Evolutionary conservation across 441 rosid species (phyloP).

Genomic region (Caryocar brasiliense): DNA sequence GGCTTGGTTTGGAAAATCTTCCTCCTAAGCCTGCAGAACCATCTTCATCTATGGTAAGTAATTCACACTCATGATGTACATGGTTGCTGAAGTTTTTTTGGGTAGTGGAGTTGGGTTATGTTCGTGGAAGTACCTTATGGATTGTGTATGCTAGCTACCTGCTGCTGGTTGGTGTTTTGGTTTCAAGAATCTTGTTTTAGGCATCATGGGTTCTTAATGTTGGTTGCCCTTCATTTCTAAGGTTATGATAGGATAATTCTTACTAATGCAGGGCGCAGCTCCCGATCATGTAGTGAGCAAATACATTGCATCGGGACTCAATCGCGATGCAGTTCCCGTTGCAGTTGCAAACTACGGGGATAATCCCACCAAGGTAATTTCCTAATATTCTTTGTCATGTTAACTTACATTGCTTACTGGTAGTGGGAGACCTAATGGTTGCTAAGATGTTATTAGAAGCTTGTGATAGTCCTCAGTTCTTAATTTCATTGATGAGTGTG

Average conservation of each 20-base stretch:
- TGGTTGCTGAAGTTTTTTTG: too few relatives aligned
- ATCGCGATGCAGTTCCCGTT: conserved; percentile 57
- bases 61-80: not conserved
- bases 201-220: not conserved
- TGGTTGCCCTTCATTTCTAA: not conserved
- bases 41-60: conserved; percentile 42
- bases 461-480: not conserved
- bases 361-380: conserved; percentile 63
- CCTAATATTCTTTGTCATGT: not conserved
- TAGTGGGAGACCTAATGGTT: not conserved
- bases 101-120: too few relatives aligned
- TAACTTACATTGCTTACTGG: not conserved
- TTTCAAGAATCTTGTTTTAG: not conserved
- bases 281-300: conserved; percentile 60
- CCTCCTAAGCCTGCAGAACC: conserved; percentile 43
- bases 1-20: conserved; percentile 51
- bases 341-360: conserved; percentile 88
- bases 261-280: conserved; percentile 36
- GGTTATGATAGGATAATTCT: not conserved
- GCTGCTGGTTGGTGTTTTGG: not conserved
- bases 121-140: too few relatives aligned
- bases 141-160: too few relatives aligned
- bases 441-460: not conserved
- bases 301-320: conserved; percentile 61
- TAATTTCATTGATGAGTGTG: too few relatives aligned